phyloP scores from a whole-genome alignment of 441 rosid genomes.

The Geranium incanum region DNA sequence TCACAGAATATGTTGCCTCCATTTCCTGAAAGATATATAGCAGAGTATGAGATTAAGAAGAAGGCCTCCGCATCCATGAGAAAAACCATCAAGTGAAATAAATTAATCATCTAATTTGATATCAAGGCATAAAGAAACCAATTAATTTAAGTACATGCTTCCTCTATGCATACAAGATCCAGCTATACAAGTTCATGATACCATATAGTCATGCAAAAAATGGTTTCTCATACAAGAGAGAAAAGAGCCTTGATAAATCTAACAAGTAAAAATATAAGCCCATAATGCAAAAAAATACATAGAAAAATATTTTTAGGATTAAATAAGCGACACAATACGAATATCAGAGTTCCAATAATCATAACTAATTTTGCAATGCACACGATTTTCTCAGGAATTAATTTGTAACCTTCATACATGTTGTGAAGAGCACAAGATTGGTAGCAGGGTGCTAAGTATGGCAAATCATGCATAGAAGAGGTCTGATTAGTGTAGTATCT shows the following conservation, averaged over 20 bases:
- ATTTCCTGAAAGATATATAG: conserved; percentile 46
- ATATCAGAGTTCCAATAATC: no score
- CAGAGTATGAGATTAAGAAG: conserved; percentile 7
- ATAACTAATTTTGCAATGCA: not conserved
- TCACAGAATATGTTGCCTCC: conserved; percentile 66
- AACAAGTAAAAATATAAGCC: no score
- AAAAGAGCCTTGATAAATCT: no score
- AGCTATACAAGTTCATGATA: no score
- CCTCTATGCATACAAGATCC: not conserved
- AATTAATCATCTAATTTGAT: not conserved
- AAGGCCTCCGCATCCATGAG: not conserved
- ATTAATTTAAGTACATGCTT: not conserved
- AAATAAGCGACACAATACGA: no score
- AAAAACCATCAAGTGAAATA: not conserved
- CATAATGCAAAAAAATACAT: no score
- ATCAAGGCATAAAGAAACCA: not conserved
- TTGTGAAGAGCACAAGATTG: not conserved
- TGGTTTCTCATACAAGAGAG: no score
- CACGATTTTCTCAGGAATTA: not conserved
- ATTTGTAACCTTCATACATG: not conserved
- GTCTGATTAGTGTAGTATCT: not conserved
- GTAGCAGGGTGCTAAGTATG: not conserved
- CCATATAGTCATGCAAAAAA: not conserved
- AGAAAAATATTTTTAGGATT: no score
- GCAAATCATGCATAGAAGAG: not conserved